A percentile compares a stretch with the other conserved stretches of the same genome.
Evolutionary conservation across 441 rosid genomes (phyloP).

Genomic region (Melastoma candidum): DNA sequence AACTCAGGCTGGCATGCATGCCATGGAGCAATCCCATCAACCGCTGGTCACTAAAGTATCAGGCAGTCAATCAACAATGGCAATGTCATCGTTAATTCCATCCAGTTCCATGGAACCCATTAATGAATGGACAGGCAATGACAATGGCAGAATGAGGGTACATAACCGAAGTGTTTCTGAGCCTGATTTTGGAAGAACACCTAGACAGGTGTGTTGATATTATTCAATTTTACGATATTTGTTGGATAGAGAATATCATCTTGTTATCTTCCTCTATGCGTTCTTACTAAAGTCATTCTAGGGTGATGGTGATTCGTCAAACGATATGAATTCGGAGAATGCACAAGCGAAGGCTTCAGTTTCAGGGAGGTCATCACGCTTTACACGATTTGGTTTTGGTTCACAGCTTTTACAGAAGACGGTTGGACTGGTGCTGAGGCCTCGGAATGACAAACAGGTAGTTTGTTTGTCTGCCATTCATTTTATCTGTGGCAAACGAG

Average conservation of each 20-base stretch:
- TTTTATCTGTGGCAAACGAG: slow-evolving; percentile 1
- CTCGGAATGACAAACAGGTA: slow-evolving; percentile 75
- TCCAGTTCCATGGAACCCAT: slow-evolving; percentile 79
- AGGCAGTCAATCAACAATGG: slow-evolving; percentile 79
- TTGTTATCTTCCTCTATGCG: slow-evolving; percentile 9
- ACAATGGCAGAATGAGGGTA: slow-evolving; percentile 49
- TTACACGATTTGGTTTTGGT: slow-evolving; percentile 73
- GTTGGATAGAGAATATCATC: background rate
- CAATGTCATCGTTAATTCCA: slow-evolving; percentile 72
- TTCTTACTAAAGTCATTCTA: slow-evolving; percentile 17
- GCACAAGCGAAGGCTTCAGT: slow-evolving; percentile 49
- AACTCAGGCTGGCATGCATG: slow-evolving; percentile 36
- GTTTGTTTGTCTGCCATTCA: slow-evolving; percentile 6
- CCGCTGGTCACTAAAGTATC: slow-evolving; percentile 48
- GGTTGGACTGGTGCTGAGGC: slow-evolving; percentile 73
- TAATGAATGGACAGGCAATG: slow-evolving; percentile 47
- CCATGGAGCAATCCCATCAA: slow-evolving; percentile 36
- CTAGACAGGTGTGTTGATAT: slow-evolving; percentile 55
- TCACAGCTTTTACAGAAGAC: slow-evolving; percentile 74
- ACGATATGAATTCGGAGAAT: slow-evolving; percentile 34
- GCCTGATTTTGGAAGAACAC: slow-evolving; percentile 85
- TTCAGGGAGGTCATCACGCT: slow-evolving; percentile 54
- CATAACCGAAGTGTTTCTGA: slow-evolving; percentile 92
- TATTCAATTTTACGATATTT: background rate
- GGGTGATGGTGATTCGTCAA: slow-evolving; percentile 56